Evolutionary conservation across 805 yeast species (phyloP).

Genomic region (Hanseniaspora valbyensis): DNA sequence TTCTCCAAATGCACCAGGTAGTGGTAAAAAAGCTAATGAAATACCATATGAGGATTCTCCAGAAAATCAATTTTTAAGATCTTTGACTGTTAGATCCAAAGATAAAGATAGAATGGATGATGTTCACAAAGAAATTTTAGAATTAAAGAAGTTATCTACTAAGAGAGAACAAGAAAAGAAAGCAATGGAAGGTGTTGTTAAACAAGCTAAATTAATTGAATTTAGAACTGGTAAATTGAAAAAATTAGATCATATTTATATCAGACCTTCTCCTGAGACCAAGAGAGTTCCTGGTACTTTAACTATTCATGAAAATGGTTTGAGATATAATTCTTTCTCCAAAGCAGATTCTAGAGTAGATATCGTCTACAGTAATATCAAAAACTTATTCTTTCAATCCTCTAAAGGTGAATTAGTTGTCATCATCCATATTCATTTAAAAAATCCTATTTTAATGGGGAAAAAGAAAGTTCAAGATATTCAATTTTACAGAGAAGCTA

Average conservation of each 20-base stretch:
- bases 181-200: constrained; percentile 86
- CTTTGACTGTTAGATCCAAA: constrained; percentile 76
- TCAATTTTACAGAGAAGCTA: constrained; percentile 92
- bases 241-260: constrained; percentile 76
- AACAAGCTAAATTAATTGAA: constrained; percentile 79
- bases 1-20: constrained; percentile 80
- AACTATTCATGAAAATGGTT: constrained; percentile 90
- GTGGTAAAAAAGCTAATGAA: constrained; percentile 57
- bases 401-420: constrained; percentile 90
- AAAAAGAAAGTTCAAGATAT: constrained; percentile 91
- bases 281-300: constrained; percentile 85
- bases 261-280: constrained; percentile 95
- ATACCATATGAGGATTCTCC: constrained; percentile 84
- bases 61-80: constrained; percentile 75
- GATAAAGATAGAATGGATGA: constrained; percentile 87
- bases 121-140: constrained; percentile 79
- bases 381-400: constrained; percentile 90
- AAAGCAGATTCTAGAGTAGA: constrained; percentile 81
- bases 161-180: constrained; percentile 85
- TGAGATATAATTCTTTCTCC: constrained; percentile 79
- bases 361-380: constrained; percentile 77
- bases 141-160: constrained; percentile 80
- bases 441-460: constrained; percentile 88
- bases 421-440: constrained; percentile 81
- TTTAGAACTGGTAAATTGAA: constrained; percentile 73